Evolutionary conservation across 1,284 basidiomycete species (phyloP), one percentile per base, ranked within the genome.

Genomic region (Ceratobasidium sp.): DNA sequence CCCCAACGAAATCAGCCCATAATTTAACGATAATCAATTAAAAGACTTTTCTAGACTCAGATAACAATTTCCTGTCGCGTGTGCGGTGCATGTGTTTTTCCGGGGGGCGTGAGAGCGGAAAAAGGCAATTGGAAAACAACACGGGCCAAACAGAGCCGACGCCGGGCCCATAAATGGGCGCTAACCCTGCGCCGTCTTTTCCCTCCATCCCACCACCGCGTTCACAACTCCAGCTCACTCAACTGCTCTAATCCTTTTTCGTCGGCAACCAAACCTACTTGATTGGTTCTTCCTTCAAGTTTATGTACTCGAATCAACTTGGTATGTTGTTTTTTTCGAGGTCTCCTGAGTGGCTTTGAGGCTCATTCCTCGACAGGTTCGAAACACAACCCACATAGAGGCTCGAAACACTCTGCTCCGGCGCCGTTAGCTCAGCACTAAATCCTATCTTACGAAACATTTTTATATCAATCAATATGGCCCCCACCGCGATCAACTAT

Each of bases 401-500:
- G 71, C 71, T 62, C 59, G 23, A 74, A 74, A 74, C 71, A 74
- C 71, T 74, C 71, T 20, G 52, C 71, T 28, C 71, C 71, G 2
- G 71, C 71, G 9, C 71, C 71, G 59, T 74, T 74, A 74, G 2
- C 71, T 50, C 59, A 64, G 17, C 59, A 74, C 71, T 74, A 74
- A 74, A 20, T 74, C 61, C 44, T 44, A 40, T 33, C 54, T 42
- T n/a, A n/a, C n/a, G n/a, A n/a, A 33, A 26, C 44, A 62, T 26
- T 4, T 40, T 46, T 70, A 23, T 20, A 61, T 48, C 40, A 67
- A 28, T 48, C 26, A 74, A 23, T 28, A 74, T 74, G 71, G 71
- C 71, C 61, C 71, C 71, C 46, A 64, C 61, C 48, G 61, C 78
- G 82, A 79, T 65, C 81, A 83, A 84, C 82, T 84, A 65, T 42